phyloP scores from a whole-genome alignment of 345 rosid genomes.

The Pistacia integerrima region DNA sequence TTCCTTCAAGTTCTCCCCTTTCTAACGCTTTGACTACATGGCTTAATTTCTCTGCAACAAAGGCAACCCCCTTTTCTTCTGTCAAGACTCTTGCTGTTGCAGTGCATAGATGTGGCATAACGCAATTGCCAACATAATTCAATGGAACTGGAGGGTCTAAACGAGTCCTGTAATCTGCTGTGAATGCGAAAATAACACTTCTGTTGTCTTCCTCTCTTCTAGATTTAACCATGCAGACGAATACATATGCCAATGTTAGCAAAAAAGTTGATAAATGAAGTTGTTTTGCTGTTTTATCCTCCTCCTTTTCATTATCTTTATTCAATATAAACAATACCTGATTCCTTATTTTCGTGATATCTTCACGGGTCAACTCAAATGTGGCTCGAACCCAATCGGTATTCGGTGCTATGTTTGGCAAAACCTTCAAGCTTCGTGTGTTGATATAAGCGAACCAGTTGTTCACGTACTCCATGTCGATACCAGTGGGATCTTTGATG shows the following conservation, averaged over 20 bases:
- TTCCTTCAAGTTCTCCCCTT: background rate
- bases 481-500: conserved; percentile 23
- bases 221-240: conserved; percentile 23
- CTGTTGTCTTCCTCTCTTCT: conserved; percentile 16
- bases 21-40: background rate
- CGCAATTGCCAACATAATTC: conserved; percentile 41
- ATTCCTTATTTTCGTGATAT: conserved; percentile 28
- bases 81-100: background rate
- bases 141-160: conserved; percentile 21
- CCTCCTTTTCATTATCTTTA: background rate
- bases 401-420: background rate
- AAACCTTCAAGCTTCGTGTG: conserved; percentile 17
- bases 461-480: conserved; percentile 10
- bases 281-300: background rate
- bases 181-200: conserved; percentile 8
- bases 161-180: conserved; percentile 33
- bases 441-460: background rate
- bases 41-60: background rate
- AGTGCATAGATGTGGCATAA: background rate
- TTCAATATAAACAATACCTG: background rate
- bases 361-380: conserved; percentile 18
- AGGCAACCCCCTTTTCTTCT: background rate
- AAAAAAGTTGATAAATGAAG: conserved; percentile 39
- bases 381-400: conserved; percentile 23
- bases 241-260: conserved; percentile 16